Base-by-base conservation (phyloP, 2,329 filamentous ascomycete genomes). In the Pestalotiopsis sp. region DNA sequence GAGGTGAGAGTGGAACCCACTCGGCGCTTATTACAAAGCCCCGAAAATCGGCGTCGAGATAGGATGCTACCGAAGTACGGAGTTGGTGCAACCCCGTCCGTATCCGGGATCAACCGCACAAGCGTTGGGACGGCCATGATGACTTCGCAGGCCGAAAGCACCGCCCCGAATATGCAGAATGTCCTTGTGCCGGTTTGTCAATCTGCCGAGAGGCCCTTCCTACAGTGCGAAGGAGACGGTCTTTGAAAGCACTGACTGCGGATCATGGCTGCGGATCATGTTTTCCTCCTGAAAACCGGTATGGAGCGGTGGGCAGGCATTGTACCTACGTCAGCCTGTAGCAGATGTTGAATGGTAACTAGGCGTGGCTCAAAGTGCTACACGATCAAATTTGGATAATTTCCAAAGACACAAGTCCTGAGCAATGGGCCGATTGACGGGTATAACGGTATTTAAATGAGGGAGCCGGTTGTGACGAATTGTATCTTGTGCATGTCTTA, bases 41-140 rank as follows among this genome's bases (percentile, higher is more conserved):
- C 62, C 62, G 40, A 65, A 23, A 40, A 65, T 65, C 62, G 62
- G 62, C 27, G 31, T n/a, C 38, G 36, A 40, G 60, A 23, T 63
- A 36, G 12, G 31, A 36, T 62, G 31, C 20, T 17, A 11, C 59
- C 59, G 59, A 62, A 40, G 5, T 36, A 38, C 59, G n/a, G 25
- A 62, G 13, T 36, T 36, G 59, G 27, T 36, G 14, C 27, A 23
- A 23, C 31, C 31, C 31, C 31, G 31, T 36, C 31, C 31, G 31
- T 36, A 17, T 40, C 31, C 31, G 59, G 27, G 27, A 20, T n/a
- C 36, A 36, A 9, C 59, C 59, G 59, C 57, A 52, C 14, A 13
- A 36, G 23, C 23, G 20, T 25, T 59, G n/a, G 6, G 11, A 59
- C 23, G 57, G 23, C 23, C 23, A 13, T 27, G 57, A 59, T 14